Evolutionary conservation across 83 land plant genomes (phyloP), one percentile per base, ranked within the genome.

Genomic region (Picea abies): DNA sequence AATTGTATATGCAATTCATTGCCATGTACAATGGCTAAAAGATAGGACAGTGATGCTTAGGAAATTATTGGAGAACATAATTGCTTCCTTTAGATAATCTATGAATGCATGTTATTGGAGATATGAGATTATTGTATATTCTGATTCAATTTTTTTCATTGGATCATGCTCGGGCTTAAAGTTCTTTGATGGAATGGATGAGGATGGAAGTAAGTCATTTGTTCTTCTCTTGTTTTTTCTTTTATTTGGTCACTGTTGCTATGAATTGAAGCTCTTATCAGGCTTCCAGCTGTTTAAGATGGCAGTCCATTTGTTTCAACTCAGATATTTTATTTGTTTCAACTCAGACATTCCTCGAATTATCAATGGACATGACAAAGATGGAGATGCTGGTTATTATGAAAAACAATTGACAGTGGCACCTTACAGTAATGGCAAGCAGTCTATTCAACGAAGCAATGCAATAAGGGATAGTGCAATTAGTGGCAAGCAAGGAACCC

Each of bases 151-250:
- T 10, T 73, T 73, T 20, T 73, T 73, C 22, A 37, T 78, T 73
- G 70, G 8, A 32, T 81, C 16, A 63, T 81, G 65, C 64, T n/a
- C 60, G 22, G 39, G 71, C 41, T 47, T 64, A 70, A 75, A 90
- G 96, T 90, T 91, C 90, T 93, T 93, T 85, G 94, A 90, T 78
- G 92, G 90, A 60, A 93, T 93, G 94, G 94, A 93, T 87, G 96
- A 93, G 71, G 92, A 91, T 88, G 93, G 91, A 91, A 90, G 96
- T 93, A 83, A 93, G 96, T 78, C 26, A 56, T 32, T 58, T 58
- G 17, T 23, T 22, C 47, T 8, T 77, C 58, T 58, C 62, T 58
- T 77, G 19, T 47, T 52, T 23, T 77, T 52, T 19, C 79, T 58
- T 77, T 25, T 52, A 52, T 77, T 52, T 76, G 60, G 3, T 58